Base-by-base conservation (phyloP, 164 flowering plant species). In the Cinnamomum micranthum region DNA sequence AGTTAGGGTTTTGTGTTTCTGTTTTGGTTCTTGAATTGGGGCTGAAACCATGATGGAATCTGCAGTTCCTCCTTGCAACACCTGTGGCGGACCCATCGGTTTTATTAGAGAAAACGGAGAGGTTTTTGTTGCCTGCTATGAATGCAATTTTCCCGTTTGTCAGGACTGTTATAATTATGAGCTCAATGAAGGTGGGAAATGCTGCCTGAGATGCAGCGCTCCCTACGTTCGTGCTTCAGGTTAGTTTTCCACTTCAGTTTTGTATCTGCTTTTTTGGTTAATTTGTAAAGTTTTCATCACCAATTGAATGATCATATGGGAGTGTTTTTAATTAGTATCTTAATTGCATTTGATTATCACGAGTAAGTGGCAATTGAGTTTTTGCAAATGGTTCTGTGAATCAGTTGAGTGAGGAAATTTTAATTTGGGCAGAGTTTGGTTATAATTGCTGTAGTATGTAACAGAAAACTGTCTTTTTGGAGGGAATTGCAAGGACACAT, bases 81-180 rank as follows among this genome's bases (percentile, higher is more conserved):
- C 87, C 62, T 96, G 99, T 66, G 97, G 98, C 50, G 97, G 91
- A 69, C 79, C 84, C 0, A 80, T 92, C 4, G 95, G 92, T 33
- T 35, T 84, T 11, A 79, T 84, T 11, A 79, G 75, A 74, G 70
- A 87, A 2, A 85, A 90, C 47, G 97, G 95, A 2, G 91, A 90
- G 81, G 79, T 84, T 52, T 93, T 96, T 75, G 86, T 89, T 70
- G 97, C 90, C 65, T 96, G 99, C 74, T 90, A 84, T 81, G 94
- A 89, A 75, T 96, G 99, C 63, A 88, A 87, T 70, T 88, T 81
- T 81, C 88, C 95, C 17, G 78, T 93, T 71, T 96, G 99, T 80
- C 85, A 77, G 72, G 20, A 83, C 47, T 96, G 99, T 71, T 47
- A 89, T 19, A 87, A 90, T 52, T 83, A 80, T 52, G 97, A 92